These are phyloP conservation scores for Sporothrix euskadiensis DNA, from an alignment of 2,329 filamentous ascomycete genomes.

Conservation along the genomic window DNA sequence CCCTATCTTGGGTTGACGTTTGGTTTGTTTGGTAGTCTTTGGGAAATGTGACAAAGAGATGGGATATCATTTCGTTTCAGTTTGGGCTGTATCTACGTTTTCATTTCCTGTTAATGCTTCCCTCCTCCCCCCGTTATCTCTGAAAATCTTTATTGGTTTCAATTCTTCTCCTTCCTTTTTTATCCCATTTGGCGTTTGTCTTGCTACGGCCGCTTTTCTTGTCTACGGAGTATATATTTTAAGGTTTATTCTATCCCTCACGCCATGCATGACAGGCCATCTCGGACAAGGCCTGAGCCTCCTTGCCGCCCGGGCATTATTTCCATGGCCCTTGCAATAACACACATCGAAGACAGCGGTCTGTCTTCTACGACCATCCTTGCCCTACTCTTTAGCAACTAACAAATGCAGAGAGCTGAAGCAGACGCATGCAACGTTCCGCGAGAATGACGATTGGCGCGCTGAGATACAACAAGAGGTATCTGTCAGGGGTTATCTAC, in stretches of 20 bases:
- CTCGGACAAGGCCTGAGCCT: background rate
- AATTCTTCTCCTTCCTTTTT: background rate
- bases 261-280: background rate
- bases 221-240: constrained; percentile 8
- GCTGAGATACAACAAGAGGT: background rate
- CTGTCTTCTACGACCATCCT: background rate
- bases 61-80: background rate
- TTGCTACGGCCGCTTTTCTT: background rate
- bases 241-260: background rate
- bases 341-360: background rate
- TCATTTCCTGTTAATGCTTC: background rate
- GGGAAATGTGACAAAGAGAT: background rate
- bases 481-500: background rate
- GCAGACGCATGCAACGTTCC: constrained; percentile 23
- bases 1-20: background rate
- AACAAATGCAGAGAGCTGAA: background rate
- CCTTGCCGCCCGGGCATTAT: background rate
- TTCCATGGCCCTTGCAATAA: background rate
- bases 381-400: background rate
- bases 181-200: background rate
- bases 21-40: background rate
- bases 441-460: constrained; percentile 3
- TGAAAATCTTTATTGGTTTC: background rate
- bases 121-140: background rate
- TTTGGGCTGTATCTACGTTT: background rate